These are phyloP conservation scores for Pilaira anomala DNA, from an alignment of 192 early-diverging fungal genomes.

Conservation along the genomic window DNA sequence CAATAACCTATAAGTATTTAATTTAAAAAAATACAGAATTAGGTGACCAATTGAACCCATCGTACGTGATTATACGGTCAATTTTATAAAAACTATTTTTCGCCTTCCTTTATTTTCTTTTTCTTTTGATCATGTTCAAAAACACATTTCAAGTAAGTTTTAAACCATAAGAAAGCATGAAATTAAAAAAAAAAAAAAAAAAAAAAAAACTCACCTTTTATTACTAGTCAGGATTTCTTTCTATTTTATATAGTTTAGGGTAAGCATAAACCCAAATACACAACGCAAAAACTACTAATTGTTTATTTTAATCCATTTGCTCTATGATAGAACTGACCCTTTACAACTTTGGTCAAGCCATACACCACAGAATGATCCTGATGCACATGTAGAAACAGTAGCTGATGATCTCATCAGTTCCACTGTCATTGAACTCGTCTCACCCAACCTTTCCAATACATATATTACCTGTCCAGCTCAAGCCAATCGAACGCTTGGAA, in stretches of 20 bases:
- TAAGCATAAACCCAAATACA: constrained; percentile 40
- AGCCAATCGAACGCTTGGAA: constrained; percentile 75
- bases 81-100: too few species aligned
- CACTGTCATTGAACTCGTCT: constrained; percentile 75
- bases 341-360: constrained; percentile 74
- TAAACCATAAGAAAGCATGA: too few species aligned
- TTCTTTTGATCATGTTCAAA: constrained; percentile 56
- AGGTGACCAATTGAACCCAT: too few species aligned
- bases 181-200: neutral
- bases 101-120: too few species aligned
- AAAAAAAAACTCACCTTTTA: neutral
- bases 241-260: constrained; percentile 87
- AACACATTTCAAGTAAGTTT: constrained; percentile 83
- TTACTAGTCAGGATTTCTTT: constrained; percentile 80
- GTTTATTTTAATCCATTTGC: neutral
- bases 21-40: too few species aligned
- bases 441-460: constrained; percentile 77
- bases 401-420: constrained; percentile 82
- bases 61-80: too few species aligned
- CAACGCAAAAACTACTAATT: too few species aligned
- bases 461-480: constrained; percentile 84
- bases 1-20: too few species aligned
- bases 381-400: constrained; percentile 67
- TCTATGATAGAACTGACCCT: constrained; percentile 51
- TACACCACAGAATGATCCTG: constrained; percentile 44